Conservation (phyloP, 192 early-diverging fungal genomes). For the Kickxella alabastrina region DNA sequence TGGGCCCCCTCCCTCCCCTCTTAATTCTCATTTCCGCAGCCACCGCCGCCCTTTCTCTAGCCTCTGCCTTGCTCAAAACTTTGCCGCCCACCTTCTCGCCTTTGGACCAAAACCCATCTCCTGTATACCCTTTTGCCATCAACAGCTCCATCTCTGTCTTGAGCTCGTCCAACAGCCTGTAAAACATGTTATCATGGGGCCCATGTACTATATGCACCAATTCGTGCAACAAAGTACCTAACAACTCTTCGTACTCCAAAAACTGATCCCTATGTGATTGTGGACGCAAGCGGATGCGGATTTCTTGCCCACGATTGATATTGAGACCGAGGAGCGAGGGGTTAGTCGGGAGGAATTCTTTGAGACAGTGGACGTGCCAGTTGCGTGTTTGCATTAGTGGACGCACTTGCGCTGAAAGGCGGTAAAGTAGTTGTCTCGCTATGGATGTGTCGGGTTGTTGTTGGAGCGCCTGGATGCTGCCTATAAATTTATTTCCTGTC, state of each 20-base stretch:
- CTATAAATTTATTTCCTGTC: slow-evolving; percentile 23
- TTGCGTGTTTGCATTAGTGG: slow-evolving; percentile 39
- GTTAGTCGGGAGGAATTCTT: slow-evolving; percentile 37
- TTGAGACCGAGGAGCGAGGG: slow-evolving; percentile 35
- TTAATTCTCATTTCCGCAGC: slow-evolving; percentile 7
- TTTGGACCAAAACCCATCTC: slow-evolving; percentile 36
- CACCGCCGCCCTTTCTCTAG: slow-evolving; percentile 9
- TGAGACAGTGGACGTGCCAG: slow-evolving; percentile 24
- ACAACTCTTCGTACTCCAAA: slow-evolving; percentile 25
- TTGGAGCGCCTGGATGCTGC: slow-evolving; percentile 31
- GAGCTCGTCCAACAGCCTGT: slow-evolving; percentile 28
- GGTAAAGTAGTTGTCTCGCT: slow-evolving; percentile 29
- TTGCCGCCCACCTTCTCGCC: slow-evolving; percentile 23
- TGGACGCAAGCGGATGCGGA: slow-evolving; percentile 36
- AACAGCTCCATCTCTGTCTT: slow-evolving; percentile 23
- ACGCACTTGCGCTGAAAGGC: slow-evolving; percentile 26
- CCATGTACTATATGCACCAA: slow-evolving; percentile 39
- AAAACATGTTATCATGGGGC: slow-evolving; percentile 38
- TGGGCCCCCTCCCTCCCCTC: background rate
- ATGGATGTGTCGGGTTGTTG: slow-evolving; percentile 7
- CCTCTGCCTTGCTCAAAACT: slow-evolving; percentile 18
- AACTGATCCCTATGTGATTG: slow-evolving; percentile 23
- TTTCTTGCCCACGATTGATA: slow-evolving; percentile 35
- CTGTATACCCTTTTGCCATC: slow-evolving; percentile 33
- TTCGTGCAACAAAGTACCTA: slow-evolving; percentile 51